Evolutionary conservation across 495 filamentous ascomycete species (phyloP).

Genomic region (Aspergillus avenaceus): DNA sequence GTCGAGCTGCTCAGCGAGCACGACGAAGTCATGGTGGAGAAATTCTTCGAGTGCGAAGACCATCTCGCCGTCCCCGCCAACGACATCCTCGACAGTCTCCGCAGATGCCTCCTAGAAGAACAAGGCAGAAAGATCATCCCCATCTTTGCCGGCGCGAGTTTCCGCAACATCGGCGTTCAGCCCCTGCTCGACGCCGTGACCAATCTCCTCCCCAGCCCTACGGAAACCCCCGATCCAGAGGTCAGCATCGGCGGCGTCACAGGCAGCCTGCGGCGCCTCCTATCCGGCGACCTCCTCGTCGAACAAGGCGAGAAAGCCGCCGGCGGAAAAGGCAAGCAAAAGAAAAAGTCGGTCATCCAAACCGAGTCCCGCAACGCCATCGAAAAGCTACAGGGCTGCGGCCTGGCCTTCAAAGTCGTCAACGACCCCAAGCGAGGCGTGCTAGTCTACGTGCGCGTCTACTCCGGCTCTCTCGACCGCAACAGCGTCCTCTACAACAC

Average conservation of each 20-base stretch:
- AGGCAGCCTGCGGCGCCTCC: conserved; percentile 48
- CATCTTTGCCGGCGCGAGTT: conserved; percentile 87
- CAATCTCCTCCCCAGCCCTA: conserved; percentile 80
- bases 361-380: conserved; percentile 52
- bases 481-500: conserved; percentile 82
- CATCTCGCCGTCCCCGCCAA: conserved; percentile 58
- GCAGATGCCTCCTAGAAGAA: conserved; percentile 57
- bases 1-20: conserved; percentile 82
- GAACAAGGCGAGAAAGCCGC: conserved; percentile 35
- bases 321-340: conserved; percentile 40
- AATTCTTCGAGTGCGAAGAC: conserved; percentile 72
- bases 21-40: conserved; percentile 81
- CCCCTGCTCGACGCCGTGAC: conserved; percentile 85
- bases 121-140: conserved; percentile 64
- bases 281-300: conserved; percentile 45
- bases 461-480: conserved; percentile 74
- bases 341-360: conserved; percentile 26
- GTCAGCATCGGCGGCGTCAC: conserved; percentile 59
- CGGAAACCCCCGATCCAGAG: conserved; percentile 72
- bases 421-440: conserved; percentile 81
- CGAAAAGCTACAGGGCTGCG: conserved; percentile 67
- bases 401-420: conserved; percentile 95
- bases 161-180: conserved; percentile 91
- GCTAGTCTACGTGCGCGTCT: conserved; percentile 88
- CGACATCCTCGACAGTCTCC: conserved; percentile 68